Evolutionary conservation across 495 filamentous ascomycete species (phyloP).

Genomic region (Aspergillus carlsbadensis): DNA sequence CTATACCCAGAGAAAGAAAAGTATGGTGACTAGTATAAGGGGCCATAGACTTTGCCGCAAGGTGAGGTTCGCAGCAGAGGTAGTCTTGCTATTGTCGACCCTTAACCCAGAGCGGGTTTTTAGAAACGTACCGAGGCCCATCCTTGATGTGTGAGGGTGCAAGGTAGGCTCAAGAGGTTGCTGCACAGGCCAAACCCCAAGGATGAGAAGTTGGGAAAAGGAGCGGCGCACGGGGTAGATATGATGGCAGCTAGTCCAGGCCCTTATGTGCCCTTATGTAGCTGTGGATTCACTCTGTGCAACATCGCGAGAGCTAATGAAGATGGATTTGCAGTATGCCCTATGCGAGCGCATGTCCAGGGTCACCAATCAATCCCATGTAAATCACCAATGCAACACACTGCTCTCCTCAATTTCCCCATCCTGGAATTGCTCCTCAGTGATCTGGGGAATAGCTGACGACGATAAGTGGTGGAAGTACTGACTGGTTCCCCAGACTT

Average conservation of each 20-base stretch:
- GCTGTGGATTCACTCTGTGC: not conserved
- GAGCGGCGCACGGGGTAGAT: not conserved
- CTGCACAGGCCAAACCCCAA: not conserved
- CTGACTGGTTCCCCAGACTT: slow-evolving; percentile 7
- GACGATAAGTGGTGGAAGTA: slow-evolving; percentile 4
- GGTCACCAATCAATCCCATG: not conserved
- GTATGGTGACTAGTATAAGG: slow-evolving; percentile 48
- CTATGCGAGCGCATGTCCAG: not conserved
- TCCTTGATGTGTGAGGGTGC: slow-evolving; percentile 7
- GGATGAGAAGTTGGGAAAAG: not conserved
- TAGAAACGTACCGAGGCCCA: slow-evolving; percentile 31
- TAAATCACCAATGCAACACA: not conserved
- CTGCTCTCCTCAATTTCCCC: slow-evolving; percentile 6
- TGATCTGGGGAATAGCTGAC: not conserved
- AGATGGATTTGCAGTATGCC: not conserved
- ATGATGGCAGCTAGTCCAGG: not conserved
- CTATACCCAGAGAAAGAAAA: slow-evolving; percentile 71
- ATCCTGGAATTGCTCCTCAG: not conserved
- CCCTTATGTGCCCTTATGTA: slow-evolving; percentile 16
- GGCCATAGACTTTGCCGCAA: slow-evolving; percentile 56
- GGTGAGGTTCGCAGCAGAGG: slow-evolving; percentile 57
- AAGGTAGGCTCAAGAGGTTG: not conserved
- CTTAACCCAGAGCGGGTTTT: slow-evolving; percentile 34
- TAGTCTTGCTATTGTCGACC: slow-evolving; percentile 48
- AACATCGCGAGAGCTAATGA: slow-evolving; percentile 7